phyloP scores from a whole-genome alignment of 768 basidiomycete species.

The Lactifluus rugatus region DNA sequence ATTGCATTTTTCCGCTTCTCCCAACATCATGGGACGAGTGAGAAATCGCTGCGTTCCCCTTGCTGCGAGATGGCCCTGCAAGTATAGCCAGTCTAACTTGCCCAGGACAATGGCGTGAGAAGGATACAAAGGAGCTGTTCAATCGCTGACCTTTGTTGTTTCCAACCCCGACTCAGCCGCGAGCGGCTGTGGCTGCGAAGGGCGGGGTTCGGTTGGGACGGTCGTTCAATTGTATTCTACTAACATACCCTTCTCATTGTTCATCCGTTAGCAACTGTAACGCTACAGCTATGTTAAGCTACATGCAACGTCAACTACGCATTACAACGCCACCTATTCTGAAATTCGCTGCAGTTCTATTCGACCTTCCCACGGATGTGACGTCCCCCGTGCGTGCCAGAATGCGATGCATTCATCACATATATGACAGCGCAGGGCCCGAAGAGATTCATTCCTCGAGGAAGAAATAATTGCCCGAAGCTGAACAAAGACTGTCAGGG shows the following conservation, averaged over 20 bases:
- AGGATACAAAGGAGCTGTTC: neutral
- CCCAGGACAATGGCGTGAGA: neutral
- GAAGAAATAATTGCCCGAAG: conserved; percentile 86
- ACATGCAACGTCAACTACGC: neutral
- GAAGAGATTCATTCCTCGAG: conserved; percentile 53
- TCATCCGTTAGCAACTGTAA: neutral
- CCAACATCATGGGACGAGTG: neutral
- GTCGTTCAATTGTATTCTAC: neutral
- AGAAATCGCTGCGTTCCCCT: neutral
- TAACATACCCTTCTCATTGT: neutral
- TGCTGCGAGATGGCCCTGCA: neutral
- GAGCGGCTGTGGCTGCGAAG: neutral
- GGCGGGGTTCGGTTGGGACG: neutral
- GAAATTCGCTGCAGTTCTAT: neutral
- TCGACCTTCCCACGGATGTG: neutral
- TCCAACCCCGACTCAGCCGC: conserved; percentile 3
- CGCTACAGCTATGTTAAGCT: conserved; percentile 10
- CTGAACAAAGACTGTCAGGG: conserved; percentile 29
- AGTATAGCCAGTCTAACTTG: neutral
- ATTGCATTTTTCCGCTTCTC: neutral
- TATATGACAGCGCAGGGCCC: neutral
- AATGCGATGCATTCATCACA: neutral
- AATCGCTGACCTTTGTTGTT: conserved; percentile 4
- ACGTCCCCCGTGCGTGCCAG: neutral
- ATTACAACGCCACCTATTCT: neutral